These are phyloP conservation scores for sweet orange (Citrus sinensis) DNA, from an alignment of 345 rosid genomes.

Conservation along the genomic window DVS_A1.0 CM039161.1:8347001-8347500, in stretches of 20 bases:
- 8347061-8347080: background rate
- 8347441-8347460: background rate
- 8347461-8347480: too few relatives aligned
- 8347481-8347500: too few relatives aligned
- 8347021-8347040: background rate
- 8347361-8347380: background rate
- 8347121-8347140: background rate
- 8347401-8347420: background rate
- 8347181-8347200: background rate
- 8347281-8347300: background rate
- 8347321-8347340: background rate
- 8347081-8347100: background rate
- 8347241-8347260: background rate
- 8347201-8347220: background rate
- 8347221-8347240: background rate
- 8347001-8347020: background rate
- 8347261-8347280: background rate
- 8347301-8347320: too few relatives aligned
- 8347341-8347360: background rate
- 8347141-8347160: background rate
- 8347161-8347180: background rate
- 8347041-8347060: background rate
- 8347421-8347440: background rate
- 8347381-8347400: too few relatives aligned
- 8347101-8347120: background rate